Percentiles rank a stretch among this genome's conserved stretches.
Evolutionary conservation across 2,329 filamentous ascomycete genomes (phyloP).

Genomic region (Pestalotiopsis sp.): DNA sequence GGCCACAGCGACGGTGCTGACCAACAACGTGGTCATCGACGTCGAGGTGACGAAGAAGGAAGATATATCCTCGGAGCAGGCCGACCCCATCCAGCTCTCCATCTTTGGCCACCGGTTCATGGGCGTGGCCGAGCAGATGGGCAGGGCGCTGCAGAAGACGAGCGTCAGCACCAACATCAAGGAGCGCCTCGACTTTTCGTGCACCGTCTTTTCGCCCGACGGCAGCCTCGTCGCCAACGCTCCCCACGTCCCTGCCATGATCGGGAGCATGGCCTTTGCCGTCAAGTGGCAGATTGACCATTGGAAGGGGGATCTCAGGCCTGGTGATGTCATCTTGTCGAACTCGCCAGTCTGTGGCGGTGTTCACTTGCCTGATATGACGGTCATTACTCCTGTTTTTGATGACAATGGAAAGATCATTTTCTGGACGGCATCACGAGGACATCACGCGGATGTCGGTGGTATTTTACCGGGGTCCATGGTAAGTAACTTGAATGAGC

Average conservation of each 20-base stretch:
- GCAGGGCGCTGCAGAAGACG: constrained; percentile 74
- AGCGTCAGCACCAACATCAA: constrained; percentile 79
- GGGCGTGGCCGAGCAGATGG: constrained; percentile 84
- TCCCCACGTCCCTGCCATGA: constrained; percentile 12
- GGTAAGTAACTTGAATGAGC: constrained; percentile 47
- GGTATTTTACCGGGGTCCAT: constrained; percentile 53
- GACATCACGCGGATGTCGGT: constrained; percentile 77
- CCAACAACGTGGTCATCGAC: constrained; percentile 19
- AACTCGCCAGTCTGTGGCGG: constrained; percentile 31
- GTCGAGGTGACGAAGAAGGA: constrained; percentile 4
- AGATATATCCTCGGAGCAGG: constrained; percentile 35
- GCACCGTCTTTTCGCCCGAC: constrained; percentile 75
- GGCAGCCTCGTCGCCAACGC: constrained; percentile 74
- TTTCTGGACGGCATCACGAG: constrained; percentile 65
- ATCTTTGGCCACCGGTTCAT: constrained; percentile 82
- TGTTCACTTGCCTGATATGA: constrained; percentile 42
- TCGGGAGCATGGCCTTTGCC: constrained; percentile 16
- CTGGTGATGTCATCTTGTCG: constrained; percentile 15
- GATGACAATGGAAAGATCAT: constrained; percentile 24
- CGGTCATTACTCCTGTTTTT: constrained; percentile 38
- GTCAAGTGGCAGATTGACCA: constrained; percentile 16
- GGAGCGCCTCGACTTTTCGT: constrained; percentile 79
- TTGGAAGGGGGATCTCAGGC: constrained; percentile 13
- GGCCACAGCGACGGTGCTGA: constrained; percentile 30
- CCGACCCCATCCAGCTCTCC: constrained; percentile 74